Conservation (phyloP, 306 rosid species). For the Vigna reflexopilosa region DNA sequence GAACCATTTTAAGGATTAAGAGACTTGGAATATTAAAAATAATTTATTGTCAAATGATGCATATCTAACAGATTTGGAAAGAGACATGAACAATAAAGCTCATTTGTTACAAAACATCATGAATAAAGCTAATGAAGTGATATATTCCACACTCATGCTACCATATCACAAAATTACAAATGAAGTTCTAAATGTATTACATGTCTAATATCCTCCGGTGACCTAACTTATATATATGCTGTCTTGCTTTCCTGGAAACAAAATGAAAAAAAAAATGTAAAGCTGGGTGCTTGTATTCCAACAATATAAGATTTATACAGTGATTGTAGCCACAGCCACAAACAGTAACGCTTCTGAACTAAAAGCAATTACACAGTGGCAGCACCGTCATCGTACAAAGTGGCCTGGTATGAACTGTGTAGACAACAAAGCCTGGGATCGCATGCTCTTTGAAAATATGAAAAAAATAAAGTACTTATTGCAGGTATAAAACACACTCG, state of each 20-base stretch:
- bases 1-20: not conserved
- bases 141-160: conserved; percentile 29
- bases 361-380: conserved; percentile 32
- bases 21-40: not conserved
- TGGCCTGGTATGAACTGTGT: not conserved
- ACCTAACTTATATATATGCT: conserved; percentile 5
- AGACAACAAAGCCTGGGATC: conserved; percentile 20
- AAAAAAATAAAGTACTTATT: conserved; percentile 22
- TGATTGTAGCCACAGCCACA: conserved; percentile 23
- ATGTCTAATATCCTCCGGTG: conserved; percentile 25
- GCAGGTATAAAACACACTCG: conserved; percentile 37
- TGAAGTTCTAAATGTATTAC: conserved; percentile 24
- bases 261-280: conserved; percentile 3
- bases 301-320: conserved; percentile 13
- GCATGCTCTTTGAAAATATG: conserved; percentile 33
- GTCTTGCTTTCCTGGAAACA: not conserved
- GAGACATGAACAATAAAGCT: not conserved
- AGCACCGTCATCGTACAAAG: conserved; percentile 22
- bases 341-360: conserved; percentile 33
- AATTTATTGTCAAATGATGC: not conserved
- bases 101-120: not conserved
- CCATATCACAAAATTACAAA: conserved; percentile 42
- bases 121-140: not conserved
- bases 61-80: not conserved
- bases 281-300: conserved; percentile 37